Conservation (phyloP, 768 basidiomycete species). For the Boletus reticuloceps region DNA sequence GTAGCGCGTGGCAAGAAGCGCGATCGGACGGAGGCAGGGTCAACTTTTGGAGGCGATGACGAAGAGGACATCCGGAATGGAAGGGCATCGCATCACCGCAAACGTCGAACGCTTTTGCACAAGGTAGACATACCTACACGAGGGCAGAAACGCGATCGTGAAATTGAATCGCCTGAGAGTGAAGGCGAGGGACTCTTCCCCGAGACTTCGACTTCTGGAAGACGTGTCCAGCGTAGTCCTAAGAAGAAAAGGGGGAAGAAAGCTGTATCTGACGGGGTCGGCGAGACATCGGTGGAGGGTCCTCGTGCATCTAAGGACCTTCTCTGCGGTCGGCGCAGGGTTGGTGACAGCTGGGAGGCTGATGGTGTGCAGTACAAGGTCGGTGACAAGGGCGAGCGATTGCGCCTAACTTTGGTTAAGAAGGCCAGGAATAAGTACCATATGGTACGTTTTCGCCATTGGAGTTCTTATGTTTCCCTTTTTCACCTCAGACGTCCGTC, state of each 20-base stretch:
- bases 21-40: slow-evolving; percentile 70
- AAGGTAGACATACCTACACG: slow-evolving; percentile 47
- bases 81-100: slow-evolving; percentile 47
- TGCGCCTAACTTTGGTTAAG: slow-evolving; percentile 70
- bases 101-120: slow-evolving; percentile 55
- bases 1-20: slow-evolving; percentile 63
- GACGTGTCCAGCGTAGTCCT: slow-evolving; percentile 10
- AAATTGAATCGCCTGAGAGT: slow-evolving; percentile 43
- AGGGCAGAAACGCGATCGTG: slow-evolving; percentile 70
- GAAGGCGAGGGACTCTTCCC: slow-evolving; percentile 19
- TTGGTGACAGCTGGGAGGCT: slow-evolving; percentile 77
- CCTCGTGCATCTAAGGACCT: slow-evolving; percentile 46
- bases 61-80: slow-evolving; percentile 40
- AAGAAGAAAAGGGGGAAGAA: slow-evolving; percentile 59
- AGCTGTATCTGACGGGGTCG: slow-evolving; percentile 36
- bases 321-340: slow-evolving; percentile 52
- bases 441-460: slow-evolving; percentile 55
- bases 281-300: slow-evolving; percentile 51
- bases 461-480: not conserved
- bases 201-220: slow-evolving; percentile 10
- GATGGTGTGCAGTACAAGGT: slow-evolving; percentile 72
- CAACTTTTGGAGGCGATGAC: slow-evolving; percentile 63
- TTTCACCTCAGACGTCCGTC: slow-evolving; percentile 6
- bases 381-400: slow-evolving; percentile 62
- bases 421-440: slow-evolving; percentile 65